A percentile compares a stretch with the other conserved stretches of the same genome.
Evolutionary conservation across 345 rosid species (phyloP).

Genomic region (Trapa incisa): DNA sequence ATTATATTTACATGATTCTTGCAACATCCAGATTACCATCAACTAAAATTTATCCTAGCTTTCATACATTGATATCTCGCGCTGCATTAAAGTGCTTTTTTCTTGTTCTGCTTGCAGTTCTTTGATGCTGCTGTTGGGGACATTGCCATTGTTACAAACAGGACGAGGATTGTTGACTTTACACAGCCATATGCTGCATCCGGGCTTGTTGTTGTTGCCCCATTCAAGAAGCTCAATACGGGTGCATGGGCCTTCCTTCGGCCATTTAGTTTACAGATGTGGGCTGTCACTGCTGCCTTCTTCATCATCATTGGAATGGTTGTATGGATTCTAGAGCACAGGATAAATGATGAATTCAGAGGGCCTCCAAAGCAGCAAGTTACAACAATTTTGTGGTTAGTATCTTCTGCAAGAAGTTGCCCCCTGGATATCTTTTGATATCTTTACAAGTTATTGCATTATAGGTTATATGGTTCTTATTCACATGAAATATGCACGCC

Average conservation of each 20-base stretch:
- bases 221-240: slow-evolving; percentile 54
- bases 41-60: no score
- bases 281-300: slow-evolving; percentile 58
- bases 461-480: not conserved
- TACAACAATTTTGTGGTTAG: slow-evolving; percentile 77
- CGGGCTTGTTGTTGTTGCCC: slow-evolving; percentile 83
- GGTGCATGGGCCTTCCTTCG: slow-evolving; percentile 93
- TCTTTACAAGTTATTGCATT: not conserved
- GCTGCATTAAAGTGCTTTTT: slow-evolving; percentile 1
- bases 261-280: slow-evolving; percentile 60
- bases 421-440: not conserved
- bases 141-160: slow-evolving; percentile 69
- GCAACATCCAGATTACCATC: no score
- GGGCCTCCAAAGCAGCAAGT: slow-evolving; percentile 76
- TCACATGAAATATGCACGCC: not conserved
- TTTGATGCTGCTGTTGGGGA: slow-evolving; percentile 92
- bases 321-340: slow-evolving; percentile 89
- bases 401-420: not conserved
- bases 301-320: slow-evolving; percentile 68
- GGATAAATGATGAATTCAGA: slow-evolving; percentile 84
- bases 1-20: not conserved
- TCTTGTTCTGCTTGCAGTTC: slow-evolving; percentile 26
- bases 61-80: not conserved
- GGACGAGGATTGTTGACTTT: slow-evolving; percentile 78
- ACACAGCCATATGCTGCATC: slow-evolving; percentile 89